These are phyloP conservation scores for Helicostylum pulchrum DNA, from an alignment of 192 early-diverging fungal species.

Conservation along the genomic window DNA sequence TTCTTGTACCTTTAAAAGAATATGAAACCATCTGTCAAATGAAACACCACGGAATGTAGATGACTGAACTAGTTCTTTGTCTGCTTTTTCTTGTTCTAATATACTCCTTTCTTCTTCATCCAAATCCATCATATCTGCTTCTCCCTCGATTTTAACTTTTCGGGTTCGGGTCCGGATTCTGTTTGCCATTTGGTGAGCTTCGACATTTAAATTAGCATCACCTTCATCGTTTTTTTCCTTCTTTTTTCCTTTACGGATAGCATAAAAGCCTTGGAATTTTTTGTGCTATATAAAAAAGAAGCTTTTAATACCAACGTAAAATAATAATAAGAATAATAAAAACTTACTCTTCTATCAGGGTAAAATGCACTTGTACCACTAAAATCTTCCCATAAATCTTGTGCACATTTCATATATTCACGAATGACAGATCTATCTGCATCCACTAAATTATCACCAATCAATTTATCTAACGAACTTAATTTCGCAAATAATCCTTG, in stretches of 20 bases:
- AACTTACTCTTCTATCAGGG: slow-evolving; percentile 20
- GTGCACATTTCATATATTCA: slow-evolving; percentile 23
- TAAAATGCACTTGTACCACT: slow-evolving; percentile 23
- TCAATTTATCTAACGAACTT: background rate
- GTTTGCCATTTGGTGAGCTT: slow-evolving; percentile 24
- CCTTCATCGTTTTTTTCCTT: background rate
- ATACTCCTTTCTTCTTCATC: slow-evolving; percentile 17
- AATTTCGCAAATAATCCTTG: background rate
- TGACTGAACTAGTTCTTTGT: slow-evolving; percentile 25
- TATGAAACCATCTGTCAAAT: slow-evolving; percentile 61
- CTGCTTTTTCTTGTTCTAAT: slow-evolving; percentile 31
- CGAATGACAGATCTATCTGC: slow-evolving; percentile 15
- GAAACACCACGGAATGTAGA: slow-evolving; percentile 38
- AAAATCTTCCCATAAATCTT: slow-evolving; percentile 34
- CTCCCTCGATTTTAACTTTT: slow-evolving; percentile 7
- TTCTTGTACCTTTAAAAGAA: slow-evolving; percentile 55
- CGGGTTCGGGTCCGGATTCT: slow-evolving; percentile 12
- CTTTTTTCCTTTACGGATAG: background rate
- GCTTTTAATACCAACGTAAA: background rate
- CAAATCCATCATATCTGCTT: slow-evolving; percentile 14
- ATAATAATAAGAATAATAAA: background rate
- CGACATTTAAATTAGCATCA: too few relatives aligned
- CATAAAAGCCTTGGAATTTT: slow-evolving; percentile 21
- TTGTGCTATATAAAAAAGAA: background rate
- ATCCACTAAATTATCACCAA: background rate